Evolutionary conservation across 495 filamentous ascomycete genomes (phyloP).

Genomic region (Tuber microsphaerosporum): DNA sequence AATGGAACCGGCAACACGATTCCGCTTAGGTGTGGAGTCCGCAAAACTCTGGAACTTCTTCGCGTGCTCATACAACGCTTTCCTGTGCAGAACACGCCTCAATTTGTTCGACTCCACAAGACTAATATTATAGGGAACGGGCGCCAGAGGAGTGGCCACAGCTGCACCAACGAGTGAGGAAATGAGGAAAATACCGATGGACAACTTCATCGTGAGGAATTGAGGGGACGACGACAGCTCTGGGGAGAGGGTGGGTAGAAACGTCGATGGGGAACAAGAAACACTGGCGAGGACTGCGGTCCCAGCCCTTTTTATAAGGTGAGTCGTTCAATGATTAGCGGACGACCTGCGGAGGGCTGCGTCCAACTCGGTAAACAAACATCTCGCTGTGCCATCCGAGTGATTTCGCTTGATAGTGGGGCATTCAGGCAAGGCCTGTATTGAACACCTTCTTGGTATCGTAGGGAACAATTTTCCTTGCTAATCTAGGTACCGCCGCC

Average conservation of each 20-base stretch:
- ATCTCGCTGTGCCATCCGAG: not conserved
- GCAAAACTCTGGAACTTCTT: constrained; percentile 47
- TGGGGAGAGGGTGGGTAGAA: not conserved
- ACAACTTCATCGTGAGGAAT: not conserved
- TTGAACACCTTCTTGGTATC: not conserved
- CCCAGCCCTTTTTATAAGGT: not conserved
- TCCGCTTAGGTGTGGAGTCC: constrained; percentile 44
- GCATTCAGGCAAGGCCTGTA: not conserved
- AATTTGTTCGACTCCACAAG: constrained; percentile 38
- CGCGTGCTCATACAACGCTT: constrained; percentile 45
- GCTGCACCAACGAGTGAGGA: not conserved
- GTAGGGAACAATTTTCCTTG: not conserved
- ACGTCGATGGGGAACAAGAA: not conserved
- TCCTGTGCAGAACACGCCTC: constrained; percentile 28
- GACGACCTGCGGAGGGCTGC: not conserved
- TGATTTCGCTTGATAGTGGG: not conserved
- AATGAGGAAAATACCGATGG: not conserved
- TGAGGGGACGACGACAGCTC: not conserved
- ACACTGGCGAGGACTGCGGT: not conserved
- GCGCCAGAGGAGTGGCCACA: not conserved
- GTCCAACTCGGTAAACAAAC: not conserved
- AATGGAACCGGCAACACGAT: constrained; percentile 54
- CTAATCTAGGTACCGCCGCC: not conserved
- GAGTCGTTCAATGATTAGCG: not conserved
- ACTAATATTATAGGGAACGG: not conserved